Base-by-base conservation (phyloP, 768 basidiomycete species). In the Suillus tomentosus region DNA sequence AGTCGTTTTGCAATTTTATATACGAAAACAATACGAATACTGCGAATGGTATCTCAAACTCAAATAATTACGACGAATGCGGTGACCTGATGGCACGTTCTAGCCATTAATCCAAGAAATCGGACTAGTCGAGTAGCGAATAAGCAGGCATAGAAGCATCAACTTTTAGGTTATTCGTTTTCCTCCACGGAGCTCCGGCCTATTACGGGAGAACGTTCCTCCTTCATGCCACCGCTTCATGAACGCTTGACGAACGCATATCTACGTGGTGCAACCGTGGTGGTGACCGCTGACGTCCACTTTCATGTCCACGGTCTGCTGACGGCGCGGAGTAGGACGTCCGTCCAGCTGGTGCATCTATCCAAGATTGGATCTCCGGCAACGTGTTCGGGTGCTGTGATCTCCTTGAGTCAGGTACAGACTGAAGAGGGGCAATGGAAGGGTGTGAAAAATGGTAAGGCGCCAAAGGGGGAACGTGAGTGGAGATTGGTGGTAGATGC, bases 381-480 rank as follows among this genome's bases (percentile, higher is more conserved):
- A 85, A 67, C 61, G 77, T 78, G 66, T 77, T 79, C 4, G 72
- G 69, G 64, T 77, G 74, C 39, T 75, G 74, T 47, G 72, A 61
- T 59, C 72, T 72, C 57, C 76, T 72, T 34, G 71, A 71, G 64
- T 80, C 80, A 58, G 74, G 70, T 57, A 78, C 78, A 36, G 77
- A 73, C 8, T 75, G 65, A 13, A 82, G 72, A 17, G 84, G 84
- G 54, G 85, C 81, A 70, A 84, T 81, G 48, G 81, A 81, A 65
- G 83, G 83, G 76, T 84, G 84, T 60, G 76, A 79, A 65, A 85
- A 85, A 63, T 82, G 81, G 68, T 82, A 81, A 31, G 81, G 81
- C 11, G 80, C 78, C 56, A 82, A 77, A 31, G 78, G 72, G 27
- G 76, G 70, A 58, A 75, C 73, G 37, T 78, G 77, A 42, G 76